Percentiles rank a stretch among this genome's conserved stretches.
These are phyloP conservation scores for Yamadazyma sp. DNA, from an alignment of 805 yeast genomes.

Conservation along the genomic window DNA sequence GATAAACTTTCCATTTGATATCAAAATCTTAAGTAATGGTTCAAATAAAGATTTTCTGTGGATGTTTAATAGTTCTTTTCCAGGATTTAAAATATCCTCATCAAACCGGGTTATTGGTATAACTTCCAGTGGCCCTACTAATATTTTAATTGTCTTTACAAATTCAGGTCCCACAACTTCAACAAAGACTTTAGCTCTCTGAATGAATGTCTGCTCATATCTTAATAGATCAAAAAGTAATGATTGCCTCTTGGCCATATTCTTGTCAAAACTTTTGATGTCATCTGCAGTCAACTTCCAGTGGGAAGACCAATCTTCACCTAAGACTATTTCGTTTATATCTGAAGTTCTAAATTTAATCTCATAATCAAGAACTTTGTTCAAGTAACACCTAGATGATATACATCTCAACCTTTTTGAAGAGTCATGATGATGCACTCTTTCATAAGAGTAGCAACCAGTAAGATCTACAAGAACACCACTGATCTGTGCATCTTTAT, in stretches of 20 bases:
- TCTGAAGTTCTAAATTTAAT: conserved; percentile 20
- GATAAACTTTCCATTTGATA: conserved; percentile 64
- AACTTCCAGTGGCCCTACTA: conserved; percentile 14
- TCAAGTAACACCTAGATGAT: conserved; percentile 34
- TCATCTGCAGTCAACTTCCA: conserved; percentile 62
- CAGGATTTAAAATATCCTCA: conserved; percentile 55
- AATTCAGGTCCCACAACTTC: conserved; percentile 44
- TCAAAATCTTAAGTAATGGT: conserved; percentile 56
- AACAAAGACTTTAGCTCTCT: conserved; percentile 62
- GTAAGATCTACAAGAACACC: conserved; percentile 47
- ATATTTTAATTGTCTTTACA: conserved; percentile 24
- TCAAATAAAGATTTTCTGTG: conserved; percentile 54
- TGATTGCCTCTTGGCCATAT: conserved; percentile 64
- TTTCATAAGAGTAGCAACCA: conserved; percentile 41
- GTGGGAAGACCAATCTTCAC: conserved; percentile 60
- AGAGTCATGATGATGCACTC: conserved; percentile 16
- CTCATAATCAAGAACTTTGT: conserved; percentile 28
- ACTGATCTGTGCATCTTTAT: conserved; percentile 19
- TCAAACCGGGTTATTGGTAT: conserved; percentile 36
- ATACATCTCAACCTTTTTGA: conserved; percentile 29
- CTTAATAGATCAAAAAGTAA: conserved; percentile 71
- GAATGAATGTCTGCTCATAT: conserved; percentile 67
- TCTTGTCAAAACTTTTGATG: conserved; percentile 45
- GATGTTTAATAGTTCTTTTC: conserved; percentile 50
- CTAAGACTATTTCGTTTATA: conserved; percentile 30